Conservation (phyloP, 2,329 filamentous ascomycete species). For the Plenodomus biglobosus region DNA sequence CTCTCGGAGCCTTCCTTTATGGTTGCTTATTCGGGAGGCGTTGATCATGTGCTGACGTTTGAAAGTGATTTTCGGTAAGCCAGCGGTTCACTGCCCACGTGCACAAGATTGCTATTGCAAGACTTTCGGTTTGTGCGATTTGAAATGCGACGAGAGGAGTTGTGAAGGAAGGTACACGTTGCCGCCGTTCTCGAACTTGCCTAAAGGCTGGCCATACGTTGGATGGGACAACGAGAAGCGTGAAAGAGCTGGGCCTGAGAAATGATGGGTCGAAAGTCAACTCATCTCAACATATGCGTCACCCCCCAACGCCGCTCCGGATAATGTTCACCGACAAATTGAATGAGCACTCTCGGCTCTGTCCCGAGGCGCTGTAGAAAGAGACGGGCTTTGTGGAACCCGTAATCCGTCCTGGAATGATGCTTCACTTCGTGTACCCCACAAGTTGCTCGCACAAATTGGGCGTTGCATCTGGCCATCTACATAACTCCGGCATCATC, state of each 20-base stretch:
- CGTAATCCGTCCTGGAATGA: too few species aligned
- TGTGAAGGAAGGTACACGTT: conserved; percentile 62
- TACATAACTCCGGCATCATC: too few species aligned
- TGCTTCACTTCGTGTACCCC: too few species aligned
- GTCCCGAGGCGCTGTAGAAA: too few species aligned
- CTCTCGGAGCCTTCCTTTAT: too few species aligned
- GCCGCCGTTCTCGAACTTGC: conserved; percentile 60
- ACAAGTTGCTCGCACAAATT: too few species aligned
- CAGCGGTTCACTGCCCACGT: conserved; percentile 60
- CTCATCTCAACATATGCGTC: too few species aligned
- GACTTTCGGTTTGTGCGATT: conserved; percentile 62
- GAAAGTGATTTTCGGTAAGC: conserved; percentile 43
- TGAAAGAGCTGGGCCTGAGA: conserved; percentile 23
- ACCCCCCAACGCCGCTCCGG: too few species aligned
- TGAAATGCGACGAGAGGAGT: conserved; percentile 47
- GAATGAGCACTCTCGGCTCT: too few species aligned
- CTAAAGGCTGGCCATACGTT: conserved; percentile 62
- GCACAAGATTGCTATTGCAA: conserved; percentile 67
- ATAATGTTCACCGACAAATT: too few species aligned
- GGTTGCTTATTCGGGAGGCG: background rate
- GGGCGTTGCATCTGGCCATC: too few species aligned
- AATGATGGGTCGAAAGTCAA: conserved; percentile 11
- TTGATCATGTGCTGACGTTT: conserved; percentile 17
- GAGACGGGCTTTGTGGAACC: too few species aligned
- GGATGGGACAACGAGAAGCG: conserved; percentile 54